A percentile compares a stretch with the other conserved stretches of the same genome.
These are phyloP conservation scores for Iberis pinnata DNA, from an alignment of 345 rosid species.

Conservation along the genomic window DNA sequence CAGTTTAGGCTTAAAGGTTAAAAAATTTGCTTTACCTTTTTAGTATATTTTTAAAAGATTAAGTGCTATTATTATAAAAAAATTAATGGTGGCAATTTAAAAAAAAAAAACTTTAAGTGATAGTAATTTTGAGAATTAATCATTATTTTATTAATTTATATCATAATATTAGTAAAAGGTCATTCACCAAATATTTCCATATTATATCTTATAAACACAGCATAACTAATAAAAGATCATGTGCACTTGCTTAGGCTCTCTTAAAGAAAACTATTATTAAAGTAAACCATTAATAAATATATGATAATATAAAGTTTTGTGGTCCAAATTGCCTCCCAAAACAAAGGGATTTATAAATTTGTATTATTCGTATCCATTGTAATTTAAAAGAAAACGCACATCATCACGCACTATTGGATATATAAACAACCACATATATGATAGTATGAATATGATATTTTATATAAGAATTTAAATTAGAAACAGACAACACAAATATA, in stretches of 20 bases:
- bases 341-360: constrained; percentile 12
- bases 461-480: constrained; percentile 15
- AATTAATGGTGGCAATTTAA: too few relatives aligned
- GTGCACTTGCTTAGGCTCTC: constrained; percentile 20
- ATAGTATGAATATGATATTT: neutral
- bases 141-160: too few relatives aligned
- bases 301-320: constrained; percentile 17
- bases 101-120: neutral
- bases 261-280: constrained; percentile 7
- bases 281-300: neutral
- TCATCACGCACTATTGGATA: constrained; percentile 13
- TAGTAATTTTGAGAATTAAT: neutral
- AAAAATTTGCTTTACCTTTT: too few relatives aligned
- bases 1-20: too few relatives aligned
- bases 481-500: constrained; percentile 24
- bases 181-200: neutral
- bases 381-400: constrained; percentile 1
- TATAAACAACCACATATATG: neutral
- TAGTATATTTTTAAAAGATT: too few relatives aligned
- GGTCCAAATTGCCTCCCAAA: constrained; percentile 21
- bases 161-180: neutral
- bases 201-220: constrained; percentile 2
- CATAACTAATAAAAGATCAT: constrained; percentile 22
- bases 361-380: neutral
- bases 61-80: too few relatives aligned